Evolutionary conservation across 495 filamentous ascomycete genomes (phyloP).

Genomic region (Penicillium paradoxum): DNA sequence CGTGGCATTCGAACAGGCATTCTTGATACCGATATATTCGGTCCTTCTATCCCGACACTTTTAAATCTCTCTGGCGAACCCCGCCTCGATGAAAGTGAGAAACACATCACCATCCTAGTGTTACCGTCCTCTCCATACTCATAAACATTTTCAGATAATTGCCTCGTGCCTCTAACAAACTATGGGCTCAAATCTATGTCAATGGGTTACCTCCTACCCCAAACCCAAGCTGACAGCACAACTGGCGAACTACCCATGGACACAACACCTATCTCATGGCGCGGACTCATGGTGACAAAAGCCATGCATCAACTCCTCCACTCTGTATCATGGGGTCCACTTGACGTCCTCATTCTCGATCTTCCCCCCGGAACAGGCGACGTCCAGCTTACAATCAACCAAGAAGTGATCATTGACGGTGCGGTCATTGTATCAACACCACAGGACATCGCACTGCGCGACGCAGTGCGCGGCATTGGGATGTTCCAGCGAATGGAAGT

Average conservation of each 20-base stretch:
- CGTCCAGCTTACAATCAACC: slow-evolving; percentile 86
- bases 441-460: slow-evolving; percentile 82
- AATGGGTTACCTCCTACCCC: slow-evolving; percentile 83
- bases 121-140: background rate
- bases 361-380: slow-evolving; percentile 94
- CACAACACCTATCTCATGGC: slow-evolving; percentile 84
- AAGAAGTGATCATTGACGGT: slow-evolving; percentile 82
- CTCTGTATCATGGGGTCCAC: slow-evolving; percentile 81
- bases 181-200: slow-evolving; percentile 98
- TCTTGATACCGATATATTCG: slow-evolving; percentile 94
- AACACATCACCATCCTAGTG: background rate
- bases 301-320: slow-evolving; percentile 92
- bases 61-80: slow-evolving; percentile 74
- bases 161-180: slow-evolving; percentile 82
- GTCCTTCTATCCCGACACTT: slow-evolving; percentile 88
- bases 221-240: slow-evolving; percentile 22
- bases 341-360: slow-evolving; percentile 85
- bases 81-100: slow-evolving; percentile 57
- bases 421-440: slow-evolving; percentile 91
- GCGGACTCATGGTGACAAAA: slow-evolving; percentile 96
- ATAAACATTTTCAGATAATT: slow-evolving; percentile 55
- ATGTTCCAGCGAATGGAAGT: slow-evolving; percentile 84
- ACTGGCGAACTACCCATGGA: slow-evolving; percentile 46
- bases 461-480: slow-evolving; percentile 82
- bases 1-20: slow-evolving; percentile 77